A percentile compares a stretch with the other conserved stretches of the same genome.
phyloP scores from a whole-genome alignment of 2,329 filamentous ascomycete species.

The Aspergillus flavus region DNA sequence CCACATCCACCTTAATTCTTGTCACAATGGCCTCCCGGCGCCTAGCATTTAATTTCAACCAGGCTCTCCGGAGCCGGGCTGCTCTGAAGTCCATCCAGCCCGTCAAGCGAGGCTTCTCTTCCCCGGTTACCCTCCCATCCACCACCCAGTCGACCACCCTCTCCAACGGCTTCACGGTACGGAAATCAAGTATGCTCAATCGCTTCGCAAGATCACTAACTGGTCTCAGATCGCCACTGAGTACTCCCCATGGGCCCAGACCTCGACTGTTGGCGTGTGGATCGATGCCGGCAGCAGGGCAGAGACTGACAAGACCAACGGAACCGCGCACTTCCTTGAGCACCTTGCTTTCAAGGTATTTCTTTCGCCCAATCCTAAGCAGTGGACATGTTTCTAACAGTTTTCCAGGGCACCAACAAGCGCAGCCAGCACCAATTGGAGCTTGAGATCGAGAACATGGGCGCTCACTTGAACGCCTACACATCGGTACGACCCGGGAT shows the following conservation, averaged over 20 bases:
- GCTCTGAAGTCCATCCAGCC: conserved; percentile 77
- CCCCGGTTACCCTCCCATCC: conserved; percentile 70
- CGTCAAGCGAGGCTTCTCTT: conserved; percentile 85
- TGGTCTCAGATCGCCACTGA: conserved; percentile 83
- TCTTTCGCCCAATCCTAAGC: not conserved
- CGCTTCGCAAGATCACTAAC: conserved; percentile 33
- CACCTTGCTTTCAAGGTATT: conserved; percentile 98
- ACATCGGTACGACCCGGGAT: conserved; percentile 74
- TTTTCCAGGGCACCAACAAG: conserved; percentile 76
- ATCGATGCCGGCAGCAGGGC: conserved; percentile 98
- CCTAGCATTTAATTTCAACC: conserved; percentile 92
- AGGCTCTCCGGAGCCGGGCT: conserved; percentile 84
- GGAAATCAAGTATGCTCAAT: conserved; percentile 28
- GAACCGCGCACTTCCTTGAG: conserved; percentile 99
- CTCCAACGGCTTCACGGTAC: conserved; percentile 94
- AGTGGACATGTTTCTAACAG: not conserved
- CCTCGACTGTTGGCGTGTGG: conserved; percentile 97
- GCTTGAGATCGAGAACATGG: conserved; percentile 99
- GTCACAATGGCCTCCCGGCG: conserved; percentile 88
- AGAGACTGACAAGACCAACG: conserved; percentile 98
- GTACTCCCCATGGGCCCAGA: conserved; percentile 97
- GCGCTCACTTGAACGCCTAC: conserved; percentile 98
- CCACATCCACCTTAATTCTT: conserved; percentile 37
- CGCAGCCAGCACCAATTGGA: conserved; percentile 96
- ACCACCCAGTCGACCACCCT: conserved; percentile 96